These are phyloP conservation scores for Salicornia ramosissima DNA, from an alignment of 148 eudicot genomes.

Conservation along the genomic window DNA sequence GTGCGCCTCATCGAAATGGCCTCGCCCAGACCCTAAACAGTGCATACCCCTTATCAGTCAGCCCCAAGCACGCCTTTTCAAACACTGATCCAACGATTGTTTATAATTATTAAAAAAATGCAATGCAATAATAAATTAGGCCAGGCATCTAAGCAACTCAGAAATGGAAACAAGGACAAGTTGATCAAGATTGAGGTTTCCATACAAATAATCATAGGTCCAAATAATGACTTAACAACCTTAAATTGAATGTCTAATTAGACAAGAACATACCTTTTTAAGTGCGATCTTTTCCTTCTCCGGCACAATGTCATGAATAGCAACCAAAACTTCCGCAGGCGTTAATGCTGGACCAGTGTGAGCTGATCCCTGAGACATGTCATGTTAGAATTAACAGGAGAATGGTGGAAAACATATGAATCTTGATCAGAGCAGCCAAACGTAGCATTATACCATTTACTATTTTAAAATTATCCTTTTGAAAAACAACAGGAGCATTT, in stretches of 20 bases:
- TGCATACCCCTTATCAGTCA: too few species aligned
- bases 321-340: slow-evolving; percentile 96
- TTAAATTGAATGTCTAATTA: neutral
- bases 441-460: neutral
- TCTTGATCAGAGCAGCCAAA: neutral
- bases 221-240: neutral
- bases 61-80: too few species aligned
- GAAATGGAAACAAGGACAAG: neutral
- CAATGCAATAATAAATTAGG: too few species aligned
- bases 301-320: slow-evolving; percentile 90
- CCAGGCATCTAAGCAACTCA: neutral
- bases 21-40: too few species aligned
- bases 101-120: too few species aligned
- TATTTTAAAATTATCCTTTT: neutral
- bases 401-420: neutral
- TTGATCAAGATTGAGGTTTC: neutral
- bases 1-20: too few species aligned
- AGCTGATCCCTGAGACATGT: slow-evolving; percentile 74
- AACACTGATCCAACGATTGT: too few species aligned
- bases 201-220: neutral
- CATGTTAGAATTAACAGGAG: neutral
- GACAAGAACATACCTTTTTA: slow-evolving; percentile 55
- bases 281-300: slow-evolving; percentile 84
- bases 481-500: neutral
- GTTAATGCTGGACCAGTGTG: slow-evolving; percentile 95